phyloP scores from a whole-genome alignment of 1,284 basidiomycete species.

The Schizophyllum amplum region DNA sequence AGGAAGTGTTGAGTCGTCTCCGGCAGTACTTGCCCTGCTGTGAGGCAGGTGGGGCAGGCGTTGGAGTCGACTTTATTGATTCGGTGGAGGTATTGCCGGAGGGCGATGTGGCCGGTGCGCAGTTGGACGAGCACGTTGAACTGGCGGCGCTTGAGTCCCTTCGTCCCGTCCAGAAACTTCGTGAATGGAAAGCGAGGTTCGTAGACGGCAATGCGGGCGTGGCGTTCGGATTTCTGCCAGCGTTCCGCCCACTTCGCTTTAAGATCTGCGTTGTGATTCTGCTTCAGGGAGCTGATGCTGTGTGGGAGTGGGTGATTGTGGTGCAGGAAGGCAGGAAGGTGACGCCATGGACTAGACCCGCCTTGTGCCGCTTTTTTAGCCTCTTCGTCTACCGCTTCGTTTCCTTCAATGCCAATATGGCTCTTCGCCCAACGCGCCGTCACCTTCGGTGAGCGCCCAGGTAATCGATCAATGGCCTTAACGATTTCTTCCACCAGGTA shows the following conservation, averaged over 20 bases:
- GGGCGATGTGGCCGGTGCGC: constrained; percentile 1
- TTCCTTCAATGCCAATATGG: constrained; percentile 9
- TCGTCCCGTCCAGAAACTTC: not conserved
- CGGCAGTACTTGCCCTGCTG: too few species aligned
- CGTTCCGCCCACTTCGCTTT: not conserved
- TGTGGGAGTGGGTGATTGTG: not conserved
- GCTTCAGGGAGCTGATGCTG: not conserved
- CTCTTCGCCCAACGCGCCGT: constrained; percentile 14
- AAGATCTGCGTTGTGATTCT: not conserved
- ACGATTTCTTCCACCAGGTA: too few species aligned
- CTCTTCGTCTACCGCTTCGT: constrained; percentile 7
- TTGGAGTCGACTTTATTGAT: not conserved
- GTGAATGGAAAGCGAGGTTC: not conserved
- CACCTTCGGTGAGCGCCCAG: too few species aligned
- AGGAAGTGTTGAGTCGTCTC: constrained; percentile 4
- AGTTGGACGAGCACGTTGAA: constrained; percentile 3
- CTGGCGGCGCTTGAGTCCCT: not conserved
- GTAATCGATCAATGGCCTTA: too few species aligned
- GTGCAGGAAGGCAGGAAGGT: not conserved
- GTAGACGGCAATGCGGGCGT: not conserved
- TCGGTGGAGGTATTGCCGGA: constrained; percentile 2
- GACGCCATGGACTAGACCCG: not conserved
- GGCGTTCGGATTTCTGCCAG: not conserved
- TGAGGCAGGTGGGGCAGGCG: not conserved
- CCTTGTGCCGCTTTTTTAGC: constrained; percentile 5